Evolutionary conservation across 2,329 filamentous ascomycete genomes (phyloP).

Genomic region (Intubia oerlemansii): DNA sequence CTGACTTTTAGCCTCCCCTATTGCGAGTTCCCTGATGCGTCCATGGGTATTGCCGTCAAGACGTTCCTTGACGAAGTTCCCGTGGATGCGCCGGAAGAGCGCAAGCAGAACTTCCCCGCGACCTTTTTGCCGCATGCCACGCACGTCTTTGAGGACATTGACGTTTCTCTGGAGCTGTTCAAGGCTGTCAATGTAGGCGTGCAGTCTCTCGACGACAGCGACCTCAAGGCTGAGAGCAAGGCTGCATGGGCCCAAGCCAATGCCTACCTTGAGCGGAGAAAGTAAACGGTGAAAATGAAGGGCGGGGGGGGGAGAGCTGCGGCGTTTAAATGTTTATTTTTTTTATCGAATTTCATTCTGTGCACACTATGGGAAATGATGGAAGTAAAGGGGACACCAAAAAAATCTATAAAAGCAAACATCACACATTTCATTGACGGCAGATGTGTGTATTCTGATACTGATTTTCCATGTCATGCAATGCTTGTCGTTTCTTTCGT

Average conservation of each 20-base stretch:
- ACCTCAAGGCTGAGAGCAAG: constrained; percentile 25
- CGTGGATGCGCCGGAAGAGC: constrained; percentile 30
- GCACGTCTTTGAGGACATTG: constrained; percentile 36
- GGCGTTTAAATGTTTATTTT: no score
- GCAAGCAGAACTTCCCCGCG: constrained; percentile 27
- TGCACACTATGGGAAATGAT: no score
- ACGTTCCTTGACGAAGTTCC: constrained; percentile 41
- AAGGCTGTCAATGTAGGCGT: constrained; percentile 34
- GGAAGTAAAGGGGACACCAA: no score
- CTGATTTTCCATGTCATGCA: no score
- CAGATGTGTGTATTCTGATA: no score
- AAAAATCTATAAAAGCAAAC: no score
- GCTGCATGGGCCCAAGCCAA: constrained; percentile 32
- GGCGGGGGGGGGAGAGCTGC: no score
- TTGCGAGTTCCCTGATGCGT: constrained; percentile 41
- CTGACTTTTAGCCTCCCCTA: constrained; percentile 8
- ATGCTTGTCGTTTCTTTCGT: no score
- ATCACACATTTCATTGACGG: no score
- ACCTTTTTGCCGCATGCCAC: constrained; percentile 37
- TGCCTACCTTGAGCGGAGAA: constrained; percentile 22
- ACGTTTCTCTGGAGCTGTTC: constrained; percentile 34
- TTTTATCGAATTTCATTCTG: no score
- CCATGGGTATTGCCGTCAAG: constrained; percentile 59
- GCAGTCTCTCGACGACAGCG: constrained; percentile 26
- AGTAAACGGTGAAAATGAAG: no score